Evolutionary conservation across 2,329 filamentous ascomycete species (phyloP).

Genomic region (Rutstroemia sp.): DNA sequence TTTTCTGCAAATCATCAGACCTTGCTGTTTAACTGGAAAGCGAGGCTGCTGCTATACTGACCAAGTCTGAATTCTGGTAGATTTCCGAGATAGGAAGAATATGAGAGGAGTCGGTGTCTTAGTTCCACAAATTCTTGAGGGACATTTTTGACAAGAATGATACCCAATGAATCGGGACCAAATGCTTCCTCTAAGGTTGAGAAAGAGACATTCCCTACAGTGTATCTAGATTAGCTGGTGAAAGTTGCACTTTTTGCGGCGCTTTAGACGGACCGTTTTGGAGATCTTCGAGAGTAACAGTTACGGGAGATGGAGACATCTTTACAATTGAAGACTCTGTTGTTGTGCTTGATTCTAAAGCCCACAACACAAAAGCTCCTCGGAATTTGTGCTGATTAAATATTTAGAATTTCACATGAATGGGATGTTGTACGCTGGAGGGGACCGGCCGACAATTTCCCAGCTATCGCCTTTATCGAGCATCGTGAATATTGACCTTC

Average conservation of each 20-base stretch:
- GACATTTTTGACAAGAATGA: conserved; percentile 86
- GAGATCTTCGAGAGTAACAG: conserved; percentile 55
- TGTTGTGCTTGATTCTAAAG: too few species aligned
- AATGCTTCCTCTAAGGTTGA: conserved; percentile 71
- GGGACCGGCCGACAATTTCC: not conserved
- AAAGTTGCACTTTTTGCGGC: not conserved
- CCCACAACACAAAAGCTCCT: too few species aligned
- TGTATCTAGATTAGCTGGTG: conserved; percentile 10
- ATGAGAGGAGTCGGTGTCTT: conserved; percentile 69
- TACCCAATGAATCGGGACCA: conserved; percentile 82
- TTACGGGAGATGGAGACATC: conserved; percentile 29
- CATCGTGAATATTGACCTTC: too few species aligned
- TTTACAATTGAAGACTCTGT: not conserved
- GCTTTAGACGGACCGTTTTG: conserved; percentile 41
- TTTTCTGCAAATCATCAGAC: conserved; percentile 35
- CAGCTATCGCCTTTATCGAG: too few species aligned
- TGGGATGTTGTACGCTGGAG: not conserved
- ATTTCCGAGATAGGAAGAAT: conserved; percentile 82
- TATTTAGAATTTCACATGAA: too few species aligned
- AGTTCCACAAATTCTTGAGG: conserved; percentile 64
- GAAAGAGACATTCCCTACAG: conserved; percentile 57
- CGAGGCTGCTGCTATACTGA: conserved; percentile 32
- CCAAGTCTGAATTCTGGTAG: conserved; percentile 65
- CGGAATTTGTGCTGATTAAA: too few species aligned
- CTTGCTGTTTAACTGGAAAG: not conserved